Evolutionary conservation across 768 basidiomycete species (phyloP), one percentile per base, ranked within the genome.

Genomic region (Lactarius indigo): DNA sequence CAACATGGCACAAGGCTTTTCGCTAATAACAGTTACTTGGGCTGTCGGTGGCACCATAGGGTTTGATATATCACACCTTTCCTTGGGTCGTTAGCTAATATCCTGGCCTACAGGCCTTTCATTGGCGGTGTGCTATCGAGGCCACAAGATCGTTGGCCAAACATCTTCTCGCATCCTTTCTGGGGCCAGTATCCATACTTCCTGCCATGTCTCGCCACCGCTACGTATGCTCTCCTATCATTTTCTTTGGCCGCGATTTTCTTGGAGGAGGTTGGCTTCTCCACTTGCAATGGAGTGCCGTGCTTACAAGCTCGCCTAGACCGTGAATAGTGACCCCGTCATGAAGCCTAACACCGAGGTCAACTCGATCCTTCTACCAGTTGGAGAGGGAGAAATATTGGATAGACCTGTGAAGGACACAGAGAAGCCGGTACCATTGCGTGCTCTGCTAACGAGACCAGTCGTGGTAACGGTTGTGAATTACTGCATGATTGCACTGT

Each of bases 391-490:
- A 5, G 47, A 50, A 50, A 26, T 23, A 50, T 5, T 23, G 10
- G 47, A 50, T n/a, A 23, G 47, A 23, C 23, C 47, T 23, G n/a
- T 13, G 30, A 37, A n/a, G 9, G 55, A 62, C n/a, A 23, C 28
- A 18, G 50, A 12, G 56, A 28, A 41, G 26, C 74, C 76, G 0
- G 6, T 72, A 7, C 59, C 76, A 0, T 78, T 87, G 64, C 76
- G 76, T 5, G 68, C 69, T 50, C 72, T 81, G 23, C 67, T 76
- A 56, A 74, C 70, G 7, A 64, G 41, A 33, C 75, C 77, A 7
- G 77, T 86, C 59, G 66, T 80, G 56, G 72, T 84, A 55, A 76
- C 82, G 26, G 73, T 82, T 28, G 62, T 72, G 64, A 85, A 82
- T 68, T 83, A 83, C 69, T 76, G 74, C 31, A 69, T 73, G 17